A percentile compares a stretch with the other conserved stretches of the same genome.
Conservation (phyloP, 768 basidiomycete genomes). For the Boletus huronensis region DNA sequence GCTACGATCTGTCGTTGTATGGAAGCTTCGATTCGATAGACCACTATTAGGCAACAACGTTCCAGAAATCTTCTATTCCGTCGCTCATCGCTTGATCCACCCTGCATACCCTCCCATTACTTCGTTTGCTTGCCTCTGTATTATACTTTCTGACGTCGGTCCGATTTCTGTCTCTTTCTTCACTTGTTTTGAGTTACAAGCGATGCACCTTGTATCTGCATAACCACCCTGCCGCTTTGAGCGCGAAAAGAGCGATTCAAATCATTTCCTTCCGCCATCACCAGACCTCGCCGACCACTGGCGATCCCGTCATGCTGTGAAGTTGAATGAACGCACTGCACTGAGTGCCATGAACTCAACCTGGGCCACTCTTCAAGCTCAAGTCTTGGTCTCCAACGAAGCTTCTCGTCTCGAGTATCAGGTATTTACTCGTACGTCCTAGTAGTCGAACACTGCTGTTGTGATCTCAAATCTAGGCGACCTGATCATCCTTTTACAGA, state of each 20-base stretch:
- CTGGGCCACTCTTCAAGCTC: too few relatives aligned
- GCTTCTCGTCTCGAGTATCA: not conserved
- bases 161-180: not conserved
- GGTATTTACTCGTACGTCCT: not conserved
- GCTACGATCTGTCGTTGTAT: slow-evolving; percentile 21
- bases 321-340: too few relatives aligned
- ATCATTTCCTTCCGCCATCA: not conserved
- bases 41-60: slow-evolving; percentile 26
- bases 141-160: slow-evolving; percentile 20
- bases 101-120: slow-evolving; percentile 25
- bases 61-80: slow-evolving; percentile 10
- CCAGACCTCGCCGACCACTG: not conserved
- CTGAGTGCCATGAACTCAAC: not conserved
- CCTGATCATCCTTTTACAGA: not conserved
- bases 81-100: slow-evolving; percentile 15
- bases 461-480: not conserved
- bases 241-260: not conserved
- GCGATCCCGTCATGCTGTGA: not conserved
- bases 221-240: slow-evolving; percentile 2
- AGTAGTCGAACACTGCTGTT: not conserved
- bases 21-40: slow-evolving; percentile 26
- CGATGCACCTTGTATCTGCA: slow-evolving; percentile 20
- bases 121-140: slow-evolving; percentile 28
- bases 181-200: slow-evolving; percentile 16
- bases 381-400: too few relatives aligned